Evolutionary conservation across 2,329 filamentous ascomycete species (phyloP).

Genomic region (Nigrospora sphaerica): DNA sequence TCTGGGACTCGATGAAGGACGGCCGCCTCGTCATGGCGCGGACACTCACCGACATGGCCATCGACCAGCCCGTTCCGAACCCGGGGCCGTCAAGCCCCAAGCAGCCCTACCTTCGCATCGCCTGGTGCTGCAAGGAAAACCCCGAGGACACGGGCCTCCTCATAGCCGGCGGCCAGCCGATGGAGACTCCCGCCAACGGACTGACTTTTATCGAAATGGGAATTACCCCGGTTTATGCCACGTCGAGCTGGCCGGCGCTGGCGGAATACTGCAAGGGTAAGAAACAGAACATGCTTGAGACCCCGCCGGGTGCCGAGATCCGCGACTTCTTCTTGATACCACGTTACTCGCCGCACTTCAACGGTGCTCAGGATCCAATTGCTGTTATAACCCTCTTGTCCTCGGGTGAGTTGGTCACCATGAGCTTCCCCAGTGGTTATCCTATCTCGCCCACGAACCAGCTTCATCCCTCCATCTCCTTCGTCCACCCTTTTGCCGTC

Average conservation of each 20-base stretch:
- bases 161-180: slow-evolving; percentile 71
- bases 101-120: slow-evolving; percentile 69
- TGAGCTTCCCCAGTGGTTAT: slow-evolving; percentile 89
- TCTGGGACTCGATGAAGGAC: slow-evolving; percentile 79
- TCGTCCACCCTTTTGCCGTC: slow-evolving; percentile 84
- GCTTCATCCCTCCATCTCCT: slow-evolving; percentile 77
- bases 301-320: slow-evolving; percentile 70
- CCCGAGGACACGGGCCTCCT: slow-evolving; percentile 88
- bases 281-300: slow-evolving; percentile 61
- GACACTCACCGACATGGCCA: slow-evolving; percentile 65
- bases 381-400: slow-evolving; percentile 72
- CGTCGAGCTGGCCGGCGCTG: slow-evolving; percentile 81
- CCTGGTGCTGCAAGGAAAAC: slow-evolving; percentile 92
- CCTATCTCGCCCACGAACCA: slow-evolving; percentile 90
- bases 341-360: slow-evolving; percentile 75
- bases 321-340: slow-evolving; percentile 79
- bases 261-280: slow-evolving; percentile 75
- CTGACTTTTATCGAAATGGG: slow-evolving; percentile 88
- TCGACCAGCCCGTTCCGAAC: slow-evolving; percentile 58
- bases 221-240: slow-evolving; percentile 81
- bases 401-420: slow-evolving; percentile 81
- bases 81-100: slow-evolving; percentile 51
- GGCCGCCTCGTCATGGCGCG: slow-evolving; percentile 77
- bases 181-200: slow-evolving; percentile 62
- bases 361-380: slow-evolving; percentile 83